Evolutionary conservation across 345 rosid species (phyloP), one percentile per base, ranked within the genome.

Genomic region (Eucalyptus urophylla): DNA sequence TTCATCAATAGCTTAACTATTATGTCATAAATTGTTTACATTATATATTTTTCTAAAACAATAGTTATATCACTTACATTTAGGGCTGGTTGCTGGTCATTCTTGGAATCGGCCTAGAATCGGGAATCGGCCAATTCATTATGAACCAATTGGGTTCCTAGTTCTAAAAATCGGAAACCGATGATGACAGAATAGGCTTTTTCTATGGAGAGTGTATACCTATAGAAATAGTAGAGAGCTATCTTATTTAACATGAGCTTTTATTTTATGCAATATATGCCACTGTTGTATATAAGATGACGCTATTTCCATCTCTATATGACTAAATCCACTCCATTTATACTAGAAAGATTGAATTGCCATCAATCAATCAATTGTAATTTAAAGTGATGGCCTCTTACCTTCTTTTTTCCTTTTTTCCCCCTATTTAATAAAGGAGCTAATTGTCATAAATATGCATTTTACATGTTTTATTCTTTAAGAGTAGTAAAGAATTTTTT

Each of bases 111-210:
- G 6, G 21, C 22, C 1, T 17, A 1, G 21, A 17, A 69, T 69
- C 0, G 6, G 0, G 24, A 69, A 8, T 17, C 0, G 1, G 12
- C 4, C 12, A 22, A 40, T 33, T 72, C 25, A 6, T 72, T 17
- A 72, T 22, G 44, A 72, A 72, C 25, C 2, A 9, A 0, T 72
- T 72, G 81, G 25, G 44, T 16, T 33, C 7, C 13, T 12, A 3
- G 2, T 33, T 72, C 14, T 15, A 33, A 17, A 33, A 72, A 72
- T 72, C 0, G 1, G 7, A 72, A 19, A 72, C 24, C 6, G 4
- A 72, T 13, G 5, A 21, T 8, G 6, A 17, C 2, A 69, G 0
- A 24, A 21, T 69, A 53, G 58, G 5, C 58, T 53, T 53, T 53
- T 53, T 53, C 58, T 19, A 0, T 19, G 56, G 56, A 15, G 80